Conservation (phyloP, 2,329 filamentous ascomycete species). For the Talaromyces sp. region DNA sequence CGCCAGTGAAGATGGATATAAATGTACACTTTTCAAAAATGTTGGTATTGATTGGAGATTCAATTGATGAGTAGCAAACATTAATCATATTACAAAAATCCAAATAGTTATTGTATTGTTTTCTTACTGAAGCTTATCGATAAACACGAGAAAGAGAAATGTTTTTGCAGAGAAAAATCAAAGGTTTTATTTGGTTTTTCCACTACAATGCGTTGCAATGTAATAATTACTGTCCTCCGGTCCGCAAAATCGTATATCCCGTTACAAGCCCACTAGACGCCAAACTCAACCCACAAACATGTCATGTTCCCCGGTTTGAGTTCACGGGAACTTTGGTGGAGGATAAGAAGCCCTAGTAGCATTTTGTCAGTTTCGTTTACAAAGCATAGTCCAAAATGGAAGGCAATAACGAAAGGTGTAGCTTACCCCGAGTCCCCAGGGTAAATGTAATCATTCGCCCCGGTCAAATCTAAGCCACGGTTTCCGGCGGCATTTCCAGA, state of each 20-base stretch:
- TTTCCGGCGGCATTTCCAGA: slow-evolving; percentile 20
- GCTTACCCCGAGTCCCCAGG: slow-evolving; percentile 10
- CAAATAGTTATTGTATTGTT: too few relatives aligned
- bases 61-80: not conserved
- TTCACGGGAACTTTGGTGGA: not conserved
- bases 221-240: not conserved
- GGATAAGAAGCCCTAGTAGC: slow-evolving; percentile 5
- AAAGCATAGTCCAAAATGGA: too few relatives aligned
- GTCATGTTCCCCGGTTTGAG: not conserved
- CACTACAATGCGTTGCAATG: not conserved
- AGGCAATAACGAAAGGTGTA: not conserved
- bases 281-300: not conserved
- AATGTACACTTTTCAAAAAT: not conserved
- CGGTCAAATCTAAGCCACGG: not conserved
- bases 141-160: too few relatives aligned
- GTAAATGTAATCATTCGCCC: slow-evolving; percentile 9
- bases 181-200: not conserved
- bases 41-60: not conserved
- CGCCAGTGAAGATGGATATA: not conserved
- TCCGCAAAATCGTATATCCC: not conserved
- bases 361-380: not conserved
- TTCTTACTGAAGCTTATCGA: too few relatives aligned
- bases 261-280: not conserved
- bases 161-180: not conserved
- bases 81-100: not conserved